These are phyloP conservation scores for Bathelium albidoporum DNA, from an alignment of 495 filamentous ascomycete genomes.

Conservation along the genomic window DNA sequence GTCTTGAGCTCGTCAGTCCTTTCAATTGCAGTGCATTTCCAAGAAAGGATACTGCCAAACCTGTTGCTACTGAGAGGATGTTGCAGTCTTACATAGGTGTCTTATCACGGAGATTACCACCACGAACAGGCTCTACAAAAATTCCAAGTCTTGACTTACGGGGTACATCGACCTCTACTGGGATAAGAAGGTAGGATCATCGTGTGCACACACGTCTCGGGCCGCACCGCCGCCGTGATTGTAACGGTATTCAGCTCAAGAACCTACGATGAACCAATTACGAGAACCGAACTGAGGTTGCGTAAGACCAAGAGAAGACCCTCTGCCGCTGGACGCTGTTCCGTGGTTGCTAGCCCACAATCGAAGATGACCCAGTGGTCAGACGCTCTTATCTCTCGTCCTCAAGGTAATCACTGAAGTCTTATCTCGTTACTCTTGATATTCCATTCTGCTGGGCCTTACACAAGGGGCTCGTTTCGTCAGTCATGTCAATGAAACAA, in stretches of 20 bases:
- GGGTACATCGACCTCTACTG: background rate
- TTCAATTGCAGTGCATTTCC: too few species aligned
- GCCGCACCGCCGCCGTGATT: slow-evolving; percentile 1
- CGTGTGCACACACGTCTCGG: background rate
- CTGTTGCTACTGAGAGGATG: too few species aligned
- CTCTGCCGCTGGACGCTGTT: background rate
- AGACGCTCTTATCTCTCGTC: background rate
- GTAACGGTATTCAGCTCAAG: background rate
- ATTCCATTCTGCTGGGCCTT: background rate
- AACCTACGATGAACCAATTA: background rate
- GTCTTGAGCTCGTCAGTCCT: too few species aligned
- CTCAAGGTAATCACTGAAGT: background rate
- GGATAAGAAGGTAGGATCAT: slow-evolving; percentile 4
- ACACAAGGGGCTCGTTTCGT: background rate
- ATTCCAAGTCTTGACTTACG: too few species aligned
- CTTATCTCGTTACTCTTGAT: background rate
- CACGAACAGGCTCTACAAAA: too few species aligned
- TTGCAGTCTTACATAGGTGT: too few species aligned
- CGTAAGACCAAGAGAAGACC: background rate
- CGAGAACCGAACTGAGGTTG: background rate
- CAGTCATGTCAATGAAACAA: background rate
- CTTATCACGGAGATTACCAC: too few species aligned
- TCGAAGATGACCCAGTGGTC: background rate
- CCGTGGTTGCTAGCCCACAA: background rate
- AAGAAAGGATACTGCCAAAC: too few species aligned